Conservation (phyloP, 352 stramenopile genomes). For the Pythium apleroticum region DNA sequence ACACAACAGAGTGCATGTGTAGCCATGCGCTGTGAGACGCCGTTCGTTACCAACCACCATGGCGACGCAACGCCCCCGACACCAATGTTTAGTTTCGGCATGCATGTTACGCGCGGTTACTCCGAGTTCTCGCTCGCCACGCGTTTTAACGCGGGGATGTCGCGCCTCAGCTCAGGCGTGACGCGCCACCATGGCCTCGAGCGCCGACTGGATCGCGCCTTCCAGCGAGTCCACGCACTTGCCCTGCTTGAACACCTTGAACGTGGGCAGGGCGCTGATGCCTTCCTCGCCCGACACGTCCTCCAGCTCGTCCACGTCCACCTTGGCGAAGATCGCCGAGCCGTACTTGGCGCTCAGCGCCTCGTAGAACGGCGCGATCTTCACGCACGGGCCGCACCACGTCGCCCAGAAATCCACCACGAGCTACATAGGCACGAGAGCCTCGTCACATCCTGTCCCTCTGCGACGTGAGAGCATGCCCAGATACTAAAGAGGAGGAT, state of each 20-base stretch:
- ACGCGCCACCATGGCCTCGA: slow-evolving; percentile 57
- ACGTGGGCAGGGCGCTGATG: slow-evolving; percentile 90
- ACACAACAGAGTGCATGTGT: neutral
- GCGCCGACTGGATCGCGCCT: slow-evolving; percentile 65
- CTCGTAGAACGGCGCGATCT: slow-evolving; percentile 79
- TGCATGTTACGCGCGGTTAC: neutral
- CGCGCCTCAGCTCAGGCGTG: slow-evolving; percentile 25
- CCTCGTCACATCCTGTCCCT: neutral
- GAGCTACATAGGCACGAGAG: slow-evolving; percentile 35
- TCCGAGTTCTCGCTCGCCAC: neutral
- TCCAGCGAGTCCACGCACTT: slow-evolving; percentile 87
- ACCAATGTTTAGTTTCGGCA: neutral
- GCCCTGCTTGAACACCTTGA: slow-evolving; percentile 91
- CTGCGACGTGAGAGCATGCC: neutral
- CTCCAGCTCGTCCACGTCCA: slow-evolving; percentile 78
- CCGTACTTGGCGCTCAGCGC: slow-evolving; percentile 58
- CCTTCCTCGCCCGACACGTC: slow-evolving; percentile 36
- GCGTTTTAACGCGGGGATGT: neutral
- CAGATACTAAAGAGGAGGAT: neutral
- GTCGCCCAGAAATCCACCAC: slow-evolving; percentile 85
- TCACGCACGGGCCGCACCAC: slow-evolving; percentile 83
- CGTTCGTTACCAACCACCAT: neutral
- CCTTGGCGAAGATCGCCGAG: slow-evolving; percentile 59
- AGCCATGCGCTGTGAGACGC: neutral
- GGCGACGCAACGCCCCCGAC: neutral